phyloP scores from a whole-genome alignment of 768 basidiomycete species.

The Tephrocybe sp. region DNA sequence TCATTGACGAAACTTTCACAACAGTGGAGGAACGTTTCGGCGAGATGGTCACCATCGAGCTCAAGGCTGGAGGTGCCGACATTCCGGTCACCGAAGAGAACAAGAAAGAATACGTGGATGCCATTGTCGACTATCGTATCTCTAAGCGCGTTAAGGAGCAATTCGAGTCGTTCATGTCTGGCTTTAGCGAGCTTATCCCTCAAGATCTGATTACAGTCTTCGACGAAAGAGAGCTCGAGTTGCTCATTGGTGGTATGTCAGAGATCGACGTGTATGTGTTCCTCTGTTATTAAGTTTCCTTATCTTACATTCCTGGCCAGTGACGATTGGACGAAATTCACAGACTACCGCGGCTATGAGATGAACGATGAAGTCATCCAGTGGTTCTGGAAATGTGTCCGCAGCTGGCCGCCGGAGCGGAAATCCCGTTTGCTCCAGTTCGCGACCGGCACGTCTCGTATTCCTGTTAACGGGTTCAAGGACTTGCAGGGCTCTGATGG shows the following conservation, averaged over 20 bases:
- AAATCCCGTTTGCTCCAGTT: constrained; percentile 97
- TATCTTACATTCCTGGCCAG: constrained; percentile 32
- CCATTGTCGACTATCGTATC: constrained; percentile 95
- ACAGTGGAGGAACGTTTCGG: constrained; percentile 98
- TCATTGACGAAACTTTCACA: constrained; percentile 97
- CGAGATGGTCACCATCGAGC: constrained; percentile 95
- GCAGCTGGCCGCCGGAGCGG: constrained; percentile 96
- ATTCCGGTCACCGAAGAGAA: constrained; percentile 93
- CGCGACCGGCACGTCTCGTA: constrained; percentile 94
- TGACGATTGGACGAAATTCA: constrained; percentile 99
- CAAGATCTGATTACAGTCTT: constrained; percentile 98
- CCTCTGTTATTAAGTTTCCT: neutral
- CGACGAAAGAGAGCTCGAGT: constrained; percentile 95
- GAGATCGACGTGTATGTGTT: constrained; percentile 95
- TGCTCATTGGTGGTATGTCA: constrained; percentile 98
- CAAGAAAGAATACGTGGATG: constrained; percentile 98
- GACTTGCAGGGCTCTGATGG: constrained; percentile 98
- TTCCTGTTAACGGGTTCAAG: constrained; percentile 98
- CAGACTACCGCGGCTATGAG: constrained; percentile 96
- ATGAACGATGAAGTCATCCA: constrained; percentile 95
- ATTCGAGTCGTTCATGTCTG: constrained; percentile 99
- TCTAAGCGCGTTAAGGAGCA: constrained; percentile 97
- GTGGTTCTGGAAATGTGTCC: constrained; percentile 99
- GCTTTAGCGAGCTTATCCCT: constrained; percentile 98
- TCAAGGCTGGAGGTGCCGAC: constrained; percentile 86